Base-by-base conservation (phyloP, 768 basidiomycete genomes). In the Leccinum rimulosum region DNA sequence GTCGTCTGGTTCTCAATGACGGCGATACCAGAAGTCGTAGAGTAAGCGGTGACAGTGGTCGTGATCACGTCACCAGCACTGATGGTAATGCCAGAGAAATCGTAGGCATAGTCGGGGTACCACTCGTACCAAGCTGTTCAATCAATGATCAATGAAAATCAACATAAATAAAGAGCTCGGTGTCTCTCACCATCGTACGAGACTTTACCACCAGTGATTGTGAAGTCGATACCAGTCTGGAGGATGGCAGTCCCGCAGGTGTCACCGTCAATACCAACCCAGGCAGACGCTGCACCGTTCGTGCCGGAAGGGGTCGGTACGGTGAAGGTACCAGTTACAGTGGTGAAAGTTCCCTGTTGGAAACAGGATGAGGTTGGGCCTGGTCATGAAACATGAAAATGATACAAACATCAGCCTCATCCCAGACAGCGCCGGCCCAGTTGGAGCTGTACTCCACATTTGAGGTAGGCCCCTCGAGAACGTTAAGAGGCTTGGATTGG, bases 71-170 rank as follows among this genome's bases (percentile, higher is more conserved):
- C 56, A 30, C 66, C 66, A 58, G 59, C 59, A 7, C 11, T 52
- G 36, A 70, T 40, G 48, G 11, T 30, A 38, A 69, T 65, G 43
- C 43, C 43, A 45, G 43, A 45, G 7, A 45, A 55, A 0, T 27
- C 25, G 56, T 22, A 60, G 57, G 57, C 68, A 68, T 28, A 59
- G 54, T 47, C 56, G 57, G 69, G 64, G 56, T 48, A 61, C 68
- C 61, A 70, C 27, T 68, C 68, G 47, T 60, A 68, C 68, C 68
- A 69, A 55, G 66, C 68, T 67, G 27, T 52, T 49, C 12, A 36
- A 45, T 19, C 19, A 45, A 47, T 27, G 17, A 43, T 27, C 3
- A 0, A 38, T 60, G 28, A 59, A 31, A 55, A 47, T 10, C 38
- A n/a, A 10, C 1, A 9, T 11, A 19, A 4, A 2, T 4, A 45